phyloP scores from a whole-genome alignment of 2,329 filamentous ascomycete species.

The Orbilia javanica region DNA sequence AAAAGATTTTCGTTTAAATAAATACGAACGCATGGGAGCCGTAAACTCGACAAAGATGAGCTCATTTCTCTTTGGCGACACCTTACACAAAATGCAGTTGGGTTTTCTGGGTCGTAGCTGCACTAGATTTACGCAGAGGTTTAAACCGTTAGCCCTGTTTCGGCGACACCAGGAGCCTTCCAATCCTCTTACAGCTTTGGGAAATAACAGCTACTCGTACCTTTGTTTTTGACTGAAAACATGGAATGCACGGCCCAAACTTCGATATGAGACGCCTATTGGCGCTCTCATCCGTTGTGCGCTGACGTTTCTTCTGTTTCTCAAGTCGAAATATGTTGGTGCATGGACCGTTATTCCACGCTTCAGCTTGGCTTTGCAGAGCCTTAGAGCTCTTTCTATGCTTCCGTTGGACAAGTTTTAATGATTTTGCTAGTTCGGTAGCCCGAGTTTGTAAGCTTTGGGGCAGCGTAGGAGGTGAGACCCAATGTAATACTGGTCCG shows the following conservation, averaged over 20 bases:
- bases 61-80: background rate
- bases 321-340: background rate
- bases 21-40: background rate
- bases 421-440: background rate
- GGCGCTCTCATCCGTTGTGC: background rate
- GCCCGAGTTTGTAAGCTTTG: too few relatives aligned
- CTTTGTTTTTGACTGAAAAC: background rate
- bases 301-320: background rate
- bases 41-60: background rate
- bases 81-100: background rate
- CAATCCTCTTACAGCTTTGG: too few relatives aligned
- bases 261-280: constrained; percentile 1
- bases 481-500: background rate
- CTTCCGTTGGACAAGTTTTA: background rate
- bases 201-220: background rate
- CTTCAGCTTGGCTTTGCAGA: background rate
- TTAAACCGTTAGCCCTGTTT: too few relatives aligned
- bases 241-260: constrained; percentile 3
- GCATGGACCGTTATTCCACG: background rate
- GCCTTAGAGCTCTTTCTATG: background rate
- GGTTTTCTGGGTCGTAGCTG: background rate
- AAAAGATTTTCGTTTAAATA: background rate
- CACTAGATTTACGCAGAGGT: background rate
- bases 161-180: too few relatives aligned
- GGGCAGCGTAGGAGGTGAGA: too few relatives aligned